Evolutionary conservation across 257 asterid species (phyloP).

Genomic region (Rehmannia glutinosa): DNA sequence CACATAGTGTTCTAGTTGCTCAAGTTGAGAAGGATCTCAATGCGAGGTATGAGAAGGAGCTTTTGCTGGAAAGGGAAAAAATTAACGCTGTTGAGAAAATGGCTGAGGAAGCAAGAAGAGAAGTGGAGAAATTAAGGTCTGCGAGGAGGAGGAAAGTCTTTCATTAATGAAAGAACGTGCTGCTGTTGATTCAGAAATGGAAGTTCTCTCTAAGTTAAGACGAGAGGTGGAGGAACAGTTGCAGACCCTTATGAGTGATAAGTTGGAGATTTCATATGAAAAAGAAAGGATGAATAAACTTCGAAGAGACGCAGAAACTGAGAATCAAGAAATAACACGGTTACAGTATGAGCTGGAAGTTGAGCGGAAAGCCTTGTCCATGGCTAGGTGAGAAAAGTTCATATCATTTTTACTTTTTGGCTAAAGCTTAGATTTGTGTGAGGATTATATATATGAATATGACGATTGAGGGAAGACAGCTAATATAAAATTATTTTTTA

Average conservation of each 20-base stretch:
- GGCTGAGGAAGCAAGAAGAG: slow-evolving; percentile 78
- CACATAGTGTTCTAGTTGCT: slow-evolving; percentile 87
- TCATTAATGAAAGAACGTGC: slow-evolving; percentile 80
- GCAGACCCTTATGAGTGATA: slow-evolving; percentile 62
- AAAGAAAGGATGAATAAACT: slow-evolving; percentile 86
- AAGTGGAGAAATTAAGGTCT: slow-evolving; percentile 73
- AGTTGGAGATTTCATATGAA: slow-evolving; percentile 76
- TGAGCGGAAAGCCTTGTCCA: slow-evolving; percentile 89
- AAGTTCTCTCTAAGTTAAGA: slow-evolving; percentile 72
- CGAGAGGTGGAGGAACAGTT: slow-evolving; percentile 84
- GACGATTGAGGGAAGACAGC: background rate
- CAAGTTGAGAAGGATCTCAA: slow-evolving; percentile 87
- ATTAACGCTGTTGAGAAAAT: slow-evolving; percentile 63
- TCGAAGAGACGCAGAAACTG: slow-evolving; percentile 71
- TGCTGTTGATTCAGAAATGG: slow-evolving; percentile 91
- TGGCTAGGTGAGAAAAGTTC: slow-evolving; percentile 65
- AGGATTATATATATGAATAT: background rate
- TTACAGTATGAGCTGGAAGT: slow-evolving; percentile 94
- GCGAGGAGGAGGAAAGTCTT: slow-evolving; percentile 74
- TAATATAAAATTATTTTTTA: too few relatives aligned
- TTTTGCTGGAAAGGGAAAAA: slow-evolving; percentile 70
- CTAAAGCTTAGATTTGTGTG: background rate
- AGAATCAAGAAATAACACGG: slow-evolving; percentile 73
- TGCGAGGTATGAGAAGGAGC: slow-evolving; percentile 69
- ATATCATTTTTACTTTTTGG: slow-evolving; percentile 19